phyloP scores from a whole-genome alignment of 306 rosid species.

The Argentina anserina region DNA sequence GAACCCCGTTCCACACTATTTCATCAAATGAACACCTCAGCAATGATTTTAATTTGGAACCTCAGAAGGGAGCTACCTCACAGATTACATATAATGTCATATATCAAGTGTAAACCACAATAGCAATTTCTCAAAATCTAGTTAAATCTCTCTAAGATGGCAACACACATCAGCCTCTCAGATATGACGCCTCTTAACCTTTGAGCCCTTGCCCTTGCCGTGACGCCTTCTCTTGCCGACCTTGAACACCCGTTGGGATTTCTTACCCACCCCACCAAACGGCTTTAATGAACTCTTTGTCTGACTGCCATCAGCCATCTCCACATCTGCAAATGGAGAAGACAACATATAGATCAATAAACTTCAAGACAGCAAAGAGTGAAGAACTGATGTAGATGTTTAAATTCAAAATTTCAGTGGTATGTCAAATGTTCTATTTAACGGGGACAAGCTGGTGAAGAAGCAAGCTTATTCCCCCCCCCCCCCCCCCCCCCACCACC shows the following conservation, averaged over 20 bases:
- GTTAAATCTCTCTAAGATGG: neutral
- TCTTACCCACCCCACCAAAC: slow-evolving; percentile 71
- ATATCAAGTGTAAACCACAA: neutral
- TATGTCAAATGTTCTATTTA: too few species aligned
- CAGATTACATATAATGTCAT: neutral
- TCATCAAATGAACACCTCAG: too few species aligned
- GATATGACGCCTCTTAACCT: slow-evolving; percentile 51
- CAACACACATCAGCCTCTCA: slow-evolving; percentile 13
- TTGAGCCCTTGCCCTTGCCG: slow-evolving; percentile 54
- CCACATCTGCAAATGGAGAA: slow-evolving; percentile 46
- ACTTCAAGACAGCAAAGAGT: neutral
- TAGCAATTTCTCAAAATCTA: neutral
- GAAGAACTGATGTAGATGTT: neutral
- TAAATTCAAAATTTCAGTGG: too few species aligned
- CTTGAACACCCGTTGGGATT: slow-evolving; percentile 60
- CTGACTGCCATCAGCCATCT: slow-evolving; percentile 48
- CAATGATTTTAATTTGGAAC: neutral
- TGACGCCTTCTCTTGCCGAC: slow-evolving; percentile 63
- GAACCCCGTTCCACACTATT: too few species aligned
- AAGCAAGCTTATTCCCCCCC: too few species aligned
- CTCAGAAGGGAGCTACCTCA: slow-evolving; percentile 1
- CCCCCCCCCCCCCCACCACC: too few species aligned
- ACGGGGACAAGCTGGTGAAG: too few species aligned
- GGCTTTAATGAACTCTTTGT: slow-evolving; percentile 50
- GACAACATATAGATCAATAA: neutral